phyloP scores from a whole-genome alignment of 2,329 filamentous ascomycete genomes.

The Beauveria rudraprayagi region DNA sequence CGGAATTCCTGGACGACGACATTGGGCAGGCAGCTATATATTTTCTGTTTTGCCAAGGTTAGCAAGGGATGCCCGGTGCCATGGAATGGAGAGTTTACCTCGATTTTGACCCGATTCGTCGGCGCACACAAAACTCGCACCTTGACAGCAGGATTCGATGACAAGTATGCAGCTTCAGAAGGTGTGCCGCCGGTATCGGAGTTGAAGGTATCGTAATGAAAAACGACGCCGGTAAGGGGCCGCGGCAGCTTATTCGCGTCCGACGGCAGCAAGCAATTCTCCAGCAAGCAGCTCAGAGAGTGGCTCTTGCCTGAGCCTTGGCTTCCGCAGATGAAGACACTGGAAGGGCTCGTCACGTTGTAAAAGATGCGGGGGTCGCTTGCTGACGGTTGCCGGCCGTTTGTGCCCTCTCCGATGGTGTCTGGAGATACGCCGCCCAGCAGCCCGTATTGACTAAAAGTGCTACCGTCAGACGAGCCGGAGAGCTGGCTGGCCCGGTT shows the following conservation, averaged over 20 bases:
- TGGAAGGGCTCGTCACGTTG: constrained; percentile 44
- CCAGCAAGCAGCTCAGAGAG: constrained; percentile 46
- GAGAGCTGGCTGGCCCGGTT: neutral
- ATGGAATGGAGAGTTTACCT: constrained; percentile 17
- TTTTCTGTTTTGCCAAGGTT: too few species aligned
- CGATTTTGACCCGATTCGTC: constrained; percentile 38
- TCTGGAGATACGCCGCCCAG: neutral
- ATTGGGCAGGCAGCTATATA: constrained; percentile 34
- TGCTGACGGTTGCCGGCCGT: neutral
- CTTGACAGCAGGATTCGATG: constrained; percentile 31
- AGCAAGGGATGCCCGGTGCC: too few species aligned
- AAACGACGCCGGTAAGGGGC: constrained; percentile 53
- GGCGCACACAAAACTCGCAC: constrained; percentile 48
- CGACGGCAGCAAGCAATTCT: constrained; percentile 46
- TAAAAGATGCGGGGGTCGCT: constrained; percentile 30
- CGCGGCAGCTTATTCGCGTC: constrained; percentile 36
- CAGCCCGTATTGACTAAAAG: constrained; percentile 22
- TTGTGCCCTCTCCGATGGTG: neutral
- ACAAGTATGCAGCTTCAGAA: constrained; percentile 53
- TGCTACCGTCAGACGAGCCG: constrained; percentile 9
- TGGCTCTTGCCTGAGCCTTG: constrained; percentile 60
- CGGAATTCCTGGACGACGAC: constrained; percentile 42
- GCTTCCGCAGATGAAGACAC: constrained; percentile 55
- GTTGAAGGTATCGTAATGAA: constrained; percentile 54
- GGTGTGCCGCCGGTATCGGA: constrained; percentile 39